phyloP scores from a whole-genome alignment of 2,329 filamentous ascomycete species.

The Chrysosporium queenslandicum region DNA sequence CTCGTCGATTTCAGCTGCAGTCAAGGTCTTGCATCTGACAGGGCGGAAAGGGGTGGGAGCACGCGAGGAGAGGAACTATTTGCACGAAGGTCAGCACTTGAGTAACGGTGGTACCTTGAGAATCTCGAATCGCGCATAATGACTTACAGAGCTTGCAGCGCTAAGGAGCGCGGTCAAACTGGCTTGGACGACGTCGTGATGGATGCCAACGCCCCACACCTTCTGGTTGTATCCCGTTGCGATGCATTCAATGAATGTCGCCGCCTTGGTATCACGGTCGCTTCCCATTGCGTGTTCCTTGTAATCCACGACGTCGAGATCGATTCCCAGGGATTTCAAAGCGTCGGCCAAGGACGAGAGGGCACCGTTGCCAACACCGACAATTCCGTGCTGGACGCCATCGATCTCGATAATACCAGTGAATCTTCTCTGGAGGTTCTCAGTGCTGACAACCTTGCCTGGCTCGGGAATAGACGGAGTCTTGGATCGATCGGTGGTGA shows the following conservation, averaged over 20 bases:
- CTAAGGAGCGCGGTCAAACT: constrained; percentile 76
- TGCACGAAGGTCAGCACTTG: background rate
- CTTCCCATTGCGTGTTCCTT: constrained; percentile 88
- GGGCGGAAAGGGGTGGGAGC: constrained; percentile 56
- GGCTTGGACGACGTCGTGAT: constrained; percentile 85
- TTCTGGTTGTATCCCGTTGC: constrained; percentile 55
- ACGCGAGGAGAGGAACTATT: constrained; percentile 61
- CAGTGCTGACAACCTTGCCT: constrained; percentile 65
- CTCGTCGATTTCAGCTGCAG: constrained; percentile 36
- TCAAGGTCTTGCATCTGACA: constrained; percentile 44
- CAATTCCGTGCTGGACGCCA: constrained; percentile 64
- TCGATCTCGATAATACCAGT: constrained; percentile 77
- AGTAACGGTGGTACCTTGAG: no score
- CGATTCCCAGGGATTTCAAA: constrained; percentile 65
- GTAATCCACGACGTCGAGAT: constrained; percentile 86
- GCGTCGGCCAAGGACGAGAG: constrained; percentile 82
- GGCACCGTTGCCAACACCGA: constrained; percentile 76
- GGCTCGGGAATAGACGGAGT: constrained; percentile 59
- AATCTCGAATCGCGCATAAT: no score
- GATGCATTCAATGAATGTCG: constrained; percentile 86
- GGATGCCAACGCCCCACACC: constrained; percentile 85
- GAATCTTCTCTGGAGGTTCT: constrained; percentile 71
- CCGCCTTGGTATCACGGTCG: constrained; percentile 78
- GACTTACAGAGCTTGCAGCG: constrained; percentile 73
- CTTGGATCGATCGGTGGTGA: constrained; percentile 68